These are phyloP conservation scores for Entoloma clypeatum DNA, from an alignment of 1,284 basidiomycete genomes.

Conservation along the genomic window DNA sequence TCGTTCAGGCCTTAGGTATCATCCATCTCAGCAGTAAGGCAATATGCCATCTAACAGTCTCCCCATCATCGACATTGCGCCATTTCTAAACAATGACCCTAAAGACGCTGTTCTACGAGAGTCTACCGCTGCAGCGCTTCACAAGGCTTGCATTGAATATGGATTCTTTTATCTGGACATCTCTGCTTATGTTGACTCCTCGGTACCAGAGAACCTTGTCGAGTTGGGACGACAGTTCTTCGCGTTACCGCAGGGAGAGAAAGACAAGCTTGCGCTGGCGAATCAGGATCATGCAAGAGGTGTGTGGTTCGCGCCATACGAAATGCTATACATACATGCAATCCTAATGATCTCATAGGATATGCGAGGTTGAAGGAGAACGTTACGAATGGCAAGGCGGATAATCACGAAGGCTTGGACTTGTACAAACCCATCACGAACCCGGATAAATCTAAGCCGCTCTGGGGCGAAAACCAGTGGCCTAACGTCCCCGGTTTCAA, in stretches of 20 bases:
- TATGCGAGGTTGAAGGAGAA: conserved; percentile 76
- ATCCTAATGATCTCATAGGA: conserved; percentile 42
- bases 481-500: conserved; percentile 57
- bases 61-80: conserved; percentile 55
- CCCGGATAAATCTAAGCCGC: conserved; percentile 62
- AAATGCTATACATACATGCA: background rate
- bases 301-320: conserved; percentile 28
- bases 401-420: conserved; percentile 83
- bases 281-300: conserved; percentile 74
- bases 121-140: conserved; percentile 56
- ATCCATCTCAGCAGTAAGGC: conserved; percentile 12
- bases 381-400: conserved; percentile 78
- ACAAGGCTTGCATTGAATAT: conserved; percentile 70
- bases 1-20: too few relatives aligned
- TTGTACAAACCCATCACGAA: conserved; percentile 70
- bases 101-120: conserved; percentile 32
- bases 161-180: conserved; percentile 88
- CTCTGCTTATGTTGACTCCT: conserved; percentile 47
- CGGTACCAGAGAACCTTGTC: conserved; percentile 65
- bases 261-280: conserved; percentile 61
- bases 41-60: conserved; percentile 28
- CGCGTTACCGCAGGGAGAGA: conserved; percentile 62
- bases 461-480: conserved; percentile 86
- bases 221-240: conserved; percentile 72
- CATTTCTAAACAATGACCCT: conserved; percentile 43